Base-by-base conservation (phyloP, 768 basidiomycete species). In the Royoungia palumana region DNA sequence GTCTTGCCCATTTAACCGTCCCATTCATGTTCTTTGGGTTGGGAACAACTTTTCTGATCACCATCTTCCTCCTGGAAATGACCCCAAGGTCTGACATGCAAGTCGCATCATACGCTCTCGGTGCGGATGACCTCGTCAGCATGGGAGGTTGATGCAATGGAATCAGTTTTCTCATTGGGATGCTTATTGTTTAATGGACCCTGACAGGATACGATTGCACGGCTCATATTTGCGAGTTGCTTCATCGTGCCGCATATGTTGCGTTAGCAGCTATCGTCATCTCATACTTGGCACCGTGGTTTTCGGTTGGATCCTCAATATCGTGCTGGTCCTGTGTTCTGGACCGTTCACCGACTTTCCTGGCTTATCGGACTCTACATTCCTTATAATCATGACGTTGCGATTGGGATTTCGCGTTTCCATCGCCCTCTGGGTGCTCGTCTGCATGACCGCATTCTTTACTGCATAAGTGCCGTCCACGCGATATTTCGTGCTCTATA, bases 291-390 rank as follows among this genome's bases (percentile, higher is more conserved):
- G 77, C 24, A 77, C 76, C 0, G 72, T 70, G 36, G 53, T 75
- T n/a, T 60, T 75, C 42, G 80, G 81, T 35, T 84, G 82, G 81
- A 53, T 85, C 16, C 76, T 84, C 47, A 84, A 84, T 63, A 80
- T 85, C 51, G 73, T 74, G 4, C 63, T 84, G 36, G 69, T 83
- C 10, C 70, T 84, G n/a, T 83, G 80, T 62, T 78, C 78, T 1
- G 79, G 79, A 12, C 66, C 72, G 25, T 61, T 79, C 57, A 61
- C 39, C 25, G 64, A 74, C 50, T 72, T 83, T 10, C 80, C 80
- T 0, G 80, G 80, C 4, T 61, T 73, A 2, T 76, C 77, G 3
- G 79, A 75, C 8, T 76, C 74, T 19, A 77, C 80, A 14, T 80
- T 83, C 65, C 74, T 81, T 25, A 70, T 75, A 59, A 80, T 82